Base-by-base conservation (phyloP, 352 stramenopile genomes). In the Aphanomyces euteiches region DNA sequence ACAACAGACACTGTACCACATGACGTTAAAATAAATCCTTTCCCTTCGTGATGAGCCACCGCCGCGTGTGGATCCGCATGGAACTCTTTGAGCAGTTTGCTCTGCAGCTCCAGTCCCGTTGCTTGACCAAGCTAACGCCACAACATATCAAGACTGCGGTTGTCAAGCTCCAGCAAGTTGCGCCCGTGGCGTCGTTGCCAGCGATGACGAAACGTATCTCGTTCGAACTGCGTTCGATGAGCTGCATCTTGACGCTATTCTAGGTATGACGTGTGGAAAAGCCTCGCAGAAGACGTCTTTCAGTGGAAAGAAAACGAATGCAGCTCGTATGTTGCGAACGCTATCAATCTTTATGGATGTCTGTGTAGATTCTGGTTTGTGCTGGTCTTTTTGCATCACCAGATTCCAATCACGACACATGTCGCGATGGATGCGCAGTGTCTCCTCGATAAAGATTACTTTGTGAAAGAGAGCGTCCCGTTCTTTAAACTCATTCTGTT, bases 61-160 rank as follows among this genome's bases (percentile, higher is more conserved):
- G 17, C 56, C 83, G 78, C 64, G 83, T 94, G 65, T 94, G 87
- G 87, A 76, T 94, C 53, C 87, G 87, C 50, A 72, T 94, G 34
- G 87, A 94, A 78, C 83, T 94, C 57, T 92, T 94, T 69, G 87
- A 94, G 80, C 78, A 91, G n/a, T 85, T 85, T 28, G 67, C 92
- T 21, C 65, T 94, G 68, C 79, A 84, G 60, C 72, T 94, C 61
- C 84, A 85, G 47, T 90, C 84, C 72, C 90, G 90, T 57, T 81
- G 87, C 69, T 74, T 83, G 17, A 72, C 78, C 6, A 85, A 82
- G 38, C 73, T 92, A 17, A 92, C 84, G 17, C 61, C 90, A 43
- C 63, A 72, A 34, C 89, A 89, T 56, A 81, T 90, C 21, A 83
- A 81, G 69, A 77, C 78, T 47, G 84, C 79, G 45, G 74, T 92